These are phyloP conservation scores for Viridothelium virens DNA, from an alignment of 495 filamentous ascomycete species.

Conservation along the genomic window DNA sequence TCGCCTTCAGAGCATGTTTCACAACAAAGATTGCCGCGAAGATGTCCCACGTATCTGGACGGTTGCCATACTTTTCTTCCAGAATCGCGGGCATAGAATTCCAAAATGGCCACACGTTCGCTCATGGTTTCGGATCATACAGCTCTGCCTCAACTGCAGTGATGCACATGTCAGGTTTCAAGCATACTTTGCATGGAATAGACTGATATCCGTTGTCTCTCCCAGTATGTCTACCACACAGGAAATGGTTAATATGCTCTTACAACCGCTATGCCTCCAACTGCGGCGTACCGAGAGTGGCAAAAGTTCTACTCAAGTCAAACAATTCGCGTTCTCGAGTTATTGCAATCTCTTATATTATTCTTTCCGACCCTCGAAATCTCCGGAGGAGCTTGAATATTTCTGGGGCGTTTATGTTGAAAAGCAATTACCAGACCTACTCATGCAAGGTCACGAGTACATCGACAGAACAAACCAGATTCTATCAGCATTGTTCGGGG, in stretches of 20 bases:
- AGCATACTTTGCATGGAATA: slow-evolving; percentile 76
- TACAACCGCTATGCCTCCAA: slow-evolving; percentile 60
- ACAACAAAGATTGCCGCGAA: slow-evolving; percentile 51
- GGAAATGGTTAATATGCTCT: slow-evolving; percentile 57
- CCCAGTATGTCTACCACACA: slow-evolving; percentile 52
- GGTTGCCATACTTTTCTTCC: slow-evolving; percentile 65
- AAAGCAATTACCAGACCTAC: slow-evolving; percentile 44
- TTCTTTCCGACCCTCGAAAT: slow-evolving; percentile 61
- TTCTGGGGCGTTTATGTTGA: slow-evolving; percentile 75
- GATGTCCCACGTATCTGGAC: slow-evolving; percentile 88
- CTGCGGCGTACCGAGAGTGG: slow-evolving; percentile 55
- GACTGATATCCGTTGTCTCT: slow-evolving; percentile 63
- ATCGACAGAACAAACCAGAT: slow-evolving; percentile 49
- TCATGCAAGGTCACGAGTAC: slow-evolving; percentile 24
- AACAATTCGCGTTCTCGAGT: slow-evolving; percentile 55
- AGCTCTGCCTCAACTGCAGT: slow-evolving; percentile 75
- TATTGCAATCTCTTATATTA: slow-evolving; percentile 83
- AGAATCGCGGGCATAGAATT: slow-evolving; percentile 50
- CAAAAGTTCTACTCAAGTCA: slow-evolving; percentile 49
- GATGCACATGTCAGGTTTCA: slow-evolving; percentile 63
- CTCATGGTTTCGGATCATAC: slow-evolving; percentile 66
- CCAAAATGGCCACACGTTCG: slow-evolving; percentile 66
- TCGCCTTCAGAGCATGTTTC: slow-evolving; percentile 46
- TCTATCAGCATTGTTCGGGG: slow-evolving; percentile 60
- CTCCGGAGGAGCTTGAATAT: slow-evolving; percentile 53